Evolutionary conservation across 2,329 filamentous ascomycete species (phyloP).

Genomic region (Lojkania enalia): DNA sequence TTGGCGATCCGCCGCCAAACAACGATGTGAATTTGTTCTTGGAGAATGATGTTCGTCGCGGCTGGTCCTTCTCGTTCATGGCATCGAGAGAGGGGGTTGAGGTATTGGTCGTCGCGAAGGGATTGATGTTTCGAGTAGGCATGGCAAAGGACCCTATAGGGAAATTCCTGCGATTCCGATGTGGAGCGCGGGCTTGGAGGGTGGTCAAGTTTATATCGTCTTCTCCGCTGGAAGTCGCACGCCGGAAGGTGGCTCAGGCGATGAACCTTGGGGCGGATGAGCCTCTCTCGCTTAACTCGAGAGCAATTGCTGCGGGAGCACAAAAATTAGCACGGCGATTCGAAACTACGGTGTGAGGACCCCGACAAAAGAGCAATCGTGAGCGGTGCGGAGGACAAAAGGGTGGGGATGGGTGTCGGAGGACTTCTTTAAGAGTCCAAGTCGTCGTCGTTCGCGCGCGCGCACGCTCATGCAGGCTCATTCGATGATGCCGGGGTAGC

Average conservation of each 20-base stretch:
- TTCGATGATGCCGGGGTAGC: constrained; percentile 24
- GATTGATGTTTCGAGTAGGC: constrained; percentile 65
- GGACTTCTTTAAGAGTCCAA: not conserved
- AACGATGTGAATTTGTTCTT: constrained; percentile 77
- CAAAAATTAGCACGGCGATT: not conserved
- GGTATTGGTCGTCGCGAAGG: constrained; percentile 59
- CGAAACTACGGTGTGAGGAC: not conserved
- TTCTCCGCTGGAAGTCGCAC: not conserved
- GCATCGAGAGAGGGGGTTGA: constrained; percentile 55
- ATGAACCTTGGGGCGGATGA: constrained; percentile 2
- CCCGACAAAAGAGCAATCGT: not conserved
- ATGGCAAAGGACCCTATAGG: constrained; percentile 48
- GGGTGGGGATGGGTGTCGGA: constrained; percentile 8
- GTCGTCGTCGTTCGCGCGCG: not conserved
- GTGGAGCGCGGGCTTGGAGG: too few species aligned
- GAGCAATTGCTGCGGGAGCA: not conserved
- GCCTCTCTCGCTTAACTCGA: too few species aligned
- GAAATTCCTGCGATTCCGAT: too few species aligned
- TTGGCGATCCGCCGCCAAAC: constrained; percentile 80
- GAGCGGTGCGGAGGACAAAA: constrained; percentile 4
- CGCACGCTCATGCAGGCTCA: constrained; percentile 10
- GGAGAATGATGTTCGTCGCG: constrained; percentile 53
- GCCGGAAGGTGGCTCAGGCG: not conserved
- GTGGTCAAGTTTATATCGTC: too few species aligned
- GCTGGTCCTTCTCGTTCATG: constrained; percentile 57